These are phyloP conservation scores for Austroboletus novae-zelandiae DNA, from an alignment of 1,284 basidiomycete genomes.

Conservation along the genomic window DNA sequence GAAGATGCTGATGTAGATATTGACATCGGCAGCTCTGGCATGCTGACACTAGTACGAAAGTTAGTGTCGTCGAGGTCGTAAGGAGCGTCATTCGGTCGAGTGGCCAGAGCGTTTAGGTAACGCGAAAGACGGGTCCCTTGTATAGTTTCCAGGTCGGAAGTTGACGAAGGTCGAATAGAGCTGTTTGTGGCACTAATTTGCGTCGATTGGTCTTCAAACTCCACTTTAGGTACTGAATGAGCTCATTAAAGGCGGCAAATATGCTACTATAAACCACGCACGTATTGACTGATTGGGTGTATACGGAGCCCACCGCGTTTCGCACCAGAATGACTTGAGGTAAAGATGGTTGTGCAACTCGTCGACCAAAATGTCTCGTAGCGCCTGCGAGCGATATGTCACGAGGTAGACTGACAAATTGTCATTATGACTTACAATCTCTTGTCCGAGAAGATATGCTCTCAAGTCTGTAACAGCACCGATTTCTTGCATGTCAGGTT, in stretches of 20 bases:
- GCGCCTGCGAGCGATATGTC: slow-evolving; percentile 50
- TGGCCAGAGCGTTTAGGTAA: slow-evolving; percentile 69
- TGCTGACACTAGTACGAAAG: slow-evolving; percentile 31
- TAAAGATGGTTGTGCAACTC: slow-evolving; percentile 98
- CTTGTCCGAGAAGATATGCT: slow-evolving; percentile 84
- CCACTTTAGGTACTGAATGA: slow-evolving; percentile 51
- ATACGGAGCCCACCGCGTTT: slow-evolving; percentile 88
- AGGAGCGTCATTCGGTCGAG: slow-evolving; percentile 80
- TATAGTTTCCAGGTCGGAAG: slow-evolving; percentile 25
- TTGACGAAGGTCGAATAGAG: slow-evolving; percentile 35
- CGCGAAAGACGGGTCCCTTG: slow-evolving; percentile 51
- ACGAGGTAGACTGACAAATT: not conserved
- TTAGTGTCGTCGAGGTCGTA: slow-evolving; percentile 65
- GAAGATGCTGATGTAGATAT: slow-evolving; percentile 30
- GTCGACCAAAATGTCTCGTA: slow-evolving; percentile 91
- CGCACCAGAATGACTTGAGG: slow-evolving; percentile 95
- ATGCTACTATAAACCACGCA: slow-evolving; percentile 38
- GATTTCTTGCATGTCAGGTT: slow-evolving; percentile 90
- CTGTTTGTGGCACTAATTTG: slow-evolving; percentile 28
- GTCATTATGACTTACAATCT: slow-evolving; percentile 59
- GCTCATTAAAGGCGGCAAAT: slow-evolving; percentile 9
- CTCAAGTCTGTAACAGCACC: slow-evolving; percentile 90
- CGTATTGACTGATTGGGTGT: slow-evolving; percentile 74
- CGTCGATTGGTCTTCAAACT: slow-evolving; percentile 53
- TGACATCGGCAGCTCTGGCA: slow-evolving; percentile 26